phyloP scores from a whole-genome alignment of 1,284 basidiomycete species.

The Meira nashicola region DNA sequence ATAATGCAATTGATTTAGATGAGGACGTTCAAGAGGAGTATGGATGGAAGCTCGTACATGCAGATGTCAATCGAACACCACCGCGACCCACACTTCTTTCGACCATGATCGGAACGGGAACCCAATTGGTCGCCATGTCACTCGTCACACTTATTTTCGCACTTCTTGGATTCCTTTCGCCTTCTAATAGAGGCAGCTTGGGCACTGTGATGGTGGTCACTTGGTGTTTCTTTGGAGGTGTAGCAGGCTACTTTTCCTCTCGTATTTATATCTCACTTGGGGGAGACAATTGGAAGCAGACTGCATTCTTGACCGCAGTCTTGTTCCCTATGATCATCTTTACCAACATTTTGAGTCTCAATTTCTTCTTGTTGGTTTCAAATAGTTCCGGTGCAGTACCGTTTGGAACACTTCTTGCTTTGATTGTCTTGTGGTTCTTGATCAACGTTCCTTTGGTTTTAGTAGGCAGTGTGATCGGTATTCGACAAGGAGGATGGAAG shows the following conservation, averaged over 20 bases:
- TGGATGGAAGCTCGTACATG: constrained; percentile 95
- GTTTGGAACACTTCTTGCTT: constrained; percentile 82
- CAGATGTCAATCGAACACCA: constrained; percentile 89
- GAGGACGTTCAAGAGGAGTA: constrained; percentile 97
- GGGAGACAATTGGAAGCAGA: constrained; percentile 73
- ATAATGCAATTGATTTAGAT: constrained; percentile 87
- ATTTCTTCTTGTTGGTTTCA: constrained; percentile 63
- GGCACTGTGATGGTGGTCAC: constrained; percentile 94
- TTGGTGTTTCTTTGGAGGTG: constrained; percentile 88
- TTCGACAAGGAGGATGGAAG: constrained; percentile 78
- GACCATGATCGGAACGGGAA: constrained; percentile 82
- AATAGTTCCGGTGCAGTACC: constrained; percentile 92
- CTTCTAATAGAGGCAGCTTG: constrained; percentile 87
- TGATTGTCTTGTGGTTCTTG: constrained; percentile 89
- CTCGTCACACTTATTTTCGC: constrained; percentile 92
- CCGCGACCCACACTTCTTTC: constrained; percentile 68
- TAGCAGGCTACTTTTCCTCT: constrained; percentile 84
- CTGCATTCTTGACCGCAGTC: constrained; percentile 80
- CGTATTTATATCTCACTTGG: constrained; percentile 77
- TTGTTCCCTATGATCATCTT: constrained; percentile 72
- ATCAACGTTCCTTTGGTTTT: constrained; percentile 74
- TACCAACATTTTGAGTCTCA: constrained; percentile 38
- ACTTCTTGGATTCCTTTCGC: constrained; percentile 91
- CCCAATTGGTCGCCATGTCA: constrained; percentile 84
- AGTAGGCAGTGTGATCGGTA: constrained; percentile 65